Evolutionary conservation across 2,329 filamentous ascomycete species (phyloP).

Genomic region (Diaporthe helianthi): DNA sequence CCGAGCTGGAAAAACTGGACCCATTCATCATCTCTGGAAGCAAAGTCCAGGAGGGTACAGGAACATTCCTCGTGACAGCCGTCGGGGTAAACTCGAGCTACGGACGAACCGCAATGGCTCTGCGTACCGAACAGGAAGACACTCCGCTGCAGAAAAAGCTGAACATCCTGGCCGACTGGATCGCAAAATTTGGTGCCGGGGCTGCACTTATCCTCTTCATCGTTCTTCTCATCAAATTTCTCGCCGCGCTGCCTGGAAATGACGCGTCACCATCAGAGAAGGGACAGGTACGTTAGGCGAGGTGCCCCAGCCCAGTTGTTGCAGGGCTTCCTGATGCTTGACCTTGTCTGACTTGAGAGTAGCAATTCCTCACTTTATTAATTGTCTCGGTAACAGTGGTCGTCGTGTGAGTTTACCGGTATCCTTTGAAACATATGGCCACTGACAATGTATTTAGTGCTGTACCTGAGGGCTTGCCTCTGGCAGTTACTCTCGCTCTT

Average conservation of each 20-base stretch:
- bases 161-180: conserved; percentile 56
- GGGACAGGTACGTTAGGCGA: conserved; percentile 50
- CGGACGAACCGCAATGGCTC: conserved; percentile 63
- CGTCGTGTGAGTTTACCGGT: conserved; percentile 54
- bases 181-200: conserved; percentile 63
- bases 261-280: conserved; percentile 57
- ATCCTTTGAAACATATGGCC: too few relatives aligned
- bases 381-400: conserved; percentile 73
- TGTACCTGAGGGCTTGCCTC: conserved; percentile 70
- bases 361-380: conserved; percentile 63
- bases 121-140: conserved; percentile 58
- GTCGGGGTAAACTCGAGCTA: conserved; percentile 62
- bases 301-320: neutral
- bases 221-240: conserved; percentile 80
- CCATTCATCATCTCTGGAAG: conserved; percentile 69
- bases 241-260: conserved; percentile 61
- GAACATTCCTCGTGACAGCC: conserved; percentile 61
- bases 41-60: conserved; percentile 61
- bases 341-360: neutral
- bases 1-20: conserved; percentile 57
- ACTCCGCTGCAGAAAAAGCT: conserved; percentile 63
- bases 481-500: conserved; percentile 73
- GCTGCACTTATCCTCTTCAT: conserved; percentile 79
- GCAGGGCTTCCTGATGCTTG: neutral
- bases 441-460: conserved; percentile 44